Conservation (phyloP, 768 basidiomycete species). For the Rhizopogon roseolus region DNA sequence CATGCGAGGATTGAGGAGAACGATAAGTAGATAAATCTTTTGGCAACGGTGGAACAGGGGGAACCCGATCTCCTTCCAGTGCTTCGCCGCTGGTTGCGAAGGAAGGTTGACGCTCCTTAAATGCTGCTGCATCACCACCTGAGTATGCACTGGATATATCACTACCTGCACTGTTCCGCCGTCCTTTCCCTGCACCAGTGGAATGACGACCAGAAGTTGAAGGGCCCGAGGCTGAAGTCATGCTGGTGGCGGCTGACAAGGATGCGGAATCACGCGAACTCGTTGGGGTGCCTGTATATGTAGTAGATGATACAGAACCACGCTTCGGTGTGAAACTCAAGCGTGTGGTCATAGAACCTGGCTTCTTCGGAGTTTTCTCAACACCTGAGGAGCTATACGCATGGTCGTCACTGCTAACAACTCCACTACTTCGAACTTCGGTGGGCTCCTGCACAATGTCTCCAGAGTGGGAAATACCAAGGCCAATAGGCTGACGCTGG, state of each 20-base stretch:
- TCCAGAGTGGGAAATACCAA: slow-evolving; percentile 33
- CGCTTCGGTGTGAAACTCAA: slow-evolving; percentile 83
- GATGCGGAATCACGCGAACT: slow-evolving; percentile 87
- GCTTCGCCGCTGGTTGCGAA: slow-evolving; percentile 56
- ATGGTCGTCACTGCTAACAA: slow-evolving; percentile 58
- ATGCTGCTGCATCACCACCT: slow-evolving; percentile 48
- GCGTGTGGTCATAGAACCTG: slow-evolving; percentile 49
- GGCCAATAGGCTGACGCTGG: slow-evolving; percentile 16
- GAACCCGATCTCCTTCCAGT: slow-evolving; percentile 64
- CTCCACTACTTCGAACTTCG: slow-evolving; percentile 38
- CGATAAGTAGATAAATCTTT: slow-evolving; percentile 82
- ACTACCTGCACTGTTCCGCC: slow-evolving; percentile 82
- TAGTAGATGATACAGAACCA: slow-evolving; percentile 86
- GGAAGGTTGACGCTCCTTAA: slow-evolving; percentile 66
- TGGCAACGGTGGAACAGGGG: slow-evolving; percentile 89
- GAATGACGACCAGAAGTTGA: slow-evolving; percentile 71
- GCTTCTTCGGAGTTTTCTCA: slow-evolving; percentile 71
- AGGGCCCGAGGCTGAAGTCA: slow-evolving; percentile 61
- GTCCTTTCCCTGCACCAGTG: slow-evolving; percentile 49
- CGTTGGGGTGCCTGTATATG: slow-evolving; percentile 73
- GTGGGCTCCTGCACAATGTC: slow-evolving; percentile 31
- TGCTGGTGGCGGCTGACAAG: slow-evolving; percentile 71
- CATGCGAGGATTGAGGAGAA: slow-evolving; percentile 57
- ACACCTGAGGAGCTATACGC: slow-evolving; percentile 33
- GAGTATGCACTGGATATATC: slow-evolving; percentile 78